Evolutionary conservation across 1,284 basidiomycete species (phyloP), one percentile per base, ranked within the genome.

Genomic region (Marasmius oreades): DNA sequence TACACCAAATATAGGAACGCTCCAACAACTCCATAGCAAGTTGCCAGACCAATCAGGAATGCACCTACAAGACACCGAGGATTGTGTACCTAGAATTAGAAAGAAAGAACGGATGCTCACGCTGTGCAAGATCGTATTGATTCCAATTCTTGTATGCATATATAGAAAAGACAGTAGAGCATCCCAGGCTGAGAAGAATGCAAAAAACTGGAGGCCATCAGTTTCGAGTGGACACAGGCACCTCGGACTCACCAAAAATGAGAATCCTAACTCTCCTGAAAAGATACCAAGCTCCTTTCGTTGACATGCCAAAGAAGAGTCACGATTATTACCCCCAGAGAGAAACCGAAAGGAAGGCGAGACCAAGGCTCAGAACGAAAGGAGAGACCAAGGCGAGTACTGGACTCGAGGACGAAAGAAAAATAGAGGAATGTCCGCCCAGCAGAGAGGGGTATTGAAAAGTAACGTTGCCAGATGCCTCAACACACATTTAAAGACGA

Each of bases 1-100:
- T 60, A 80, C 81, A 81, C 80, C 51, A 81, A 66, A 62, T 79
- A 80, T 43, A 78, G 61, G 42, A 78, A 62, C 24, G 81, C 63
- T 3, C 75, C 67, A 5, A 74, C 74, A 53, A 77, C 55, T 2
- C 63, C 69, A 55, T 79, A 69, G 20, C 73, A 64, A 11, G 58
- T 63, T 26, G 76, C 68, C 23, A 77, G 64, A 10, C 65, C 59
- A 11, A 76, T 62, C 36, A 77, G 62, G 53, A 78, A 69, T 18
- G 65, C 64, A 47, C 76, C 79, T 81, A 58, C 7, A 23, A 39
- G 20, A 24, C 33, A 2, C 11, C 28, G 23, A 47, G 39, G 18
- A 43, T 44, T 26, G 46, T 42, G 18, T 14, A 47, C 22, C 31
- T 28, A 6, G 22, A 26, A 18, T 20, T 33, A 7, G 34, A 11